Evolutionary conservation across 106 monocot species (phyloP), one percentile per base, ranked within the genome.

Genomic region (Ottelia alismoides): DNA sequence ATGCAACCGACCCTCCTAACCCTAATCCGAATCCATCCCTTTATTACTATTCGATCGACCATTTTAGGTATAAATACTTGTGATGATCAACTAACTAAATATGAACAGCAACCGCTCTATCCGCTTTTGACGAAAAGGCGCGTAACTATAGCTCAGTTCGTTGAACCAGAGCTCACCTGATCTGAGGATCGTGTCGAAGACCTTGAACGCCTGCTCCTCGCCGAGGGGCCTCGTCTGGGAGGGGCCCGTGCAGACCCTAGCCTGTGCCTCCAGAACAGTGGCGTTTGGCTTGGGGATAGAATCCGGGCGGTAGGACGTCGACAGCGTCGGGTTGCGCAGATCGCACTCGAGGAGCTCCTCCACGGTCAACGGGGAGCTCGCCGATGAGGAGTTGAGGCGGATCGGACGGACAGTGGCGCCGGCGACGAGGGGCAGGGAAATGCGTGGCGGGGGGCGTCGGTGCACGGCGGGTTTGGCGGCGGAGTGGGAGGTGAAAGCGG

Each of bases 181-280:
- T 66, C 66, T 72, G 54, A 96, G 71, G 45, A 96, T 88, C 0
- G 94, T 96, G 23, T 79, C 88, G 29, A 96, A 70, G 21, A 96
- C 94, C 43, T 60, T 62, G 53, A 88, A 56, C 40, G 84, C 78
- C 76, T 84, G 81, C 62, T 88, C 88, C 68, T 88, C 84, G 22
- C 60, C 70, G 31, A 88, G 68, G 28, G 88, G 88, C 67, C 60
- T 79, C n/a, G 88, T 96, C 76, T 88, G 94, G 59, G 71, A 71
- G 22, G 94, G 94, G 20, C 94, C 94, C 1, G 94, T 96, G 75
- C 94, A 96, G 31, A 96, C 88, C 73, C 54, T 81, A 17, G 71
- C 62, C 69, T 88, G 94, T 20, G 88, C 94, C 12, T 89, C 94
- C 57, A 96, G 66, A 47, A 96, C 94, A 44, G 65, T 72, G 63